Evolutionary conservation across 2,329 filamentous ascomycete genomes (phyloP), one percentile per base, ranked within the genome.

Genomic region (Diplodia scrobiculata): DNA sequence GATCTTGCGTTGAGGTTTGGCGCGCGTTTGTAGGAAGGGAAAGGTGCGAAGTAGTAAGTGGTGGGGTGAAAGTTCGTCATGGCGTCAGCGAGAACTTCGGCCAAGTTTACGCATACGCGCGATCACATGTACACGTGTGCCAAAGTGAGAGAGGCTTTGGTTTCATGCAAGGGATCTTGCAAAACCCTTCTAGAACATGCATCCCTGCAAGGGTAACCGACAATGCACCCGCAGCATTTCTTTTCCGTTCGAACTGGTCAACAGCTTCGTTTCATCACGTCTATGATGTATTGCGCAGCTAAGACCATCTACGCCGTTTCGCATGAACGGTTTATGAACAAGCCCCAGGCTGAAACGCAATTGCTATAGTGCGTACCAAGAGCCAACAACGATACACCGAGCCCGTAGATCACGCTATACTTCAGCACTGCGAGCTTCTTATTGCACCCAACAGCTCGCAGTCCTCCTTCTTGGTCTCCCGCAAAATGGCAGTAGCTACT

Each of bases 31-130:
- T 4, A 17, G 27, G 45, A 17, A 29, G 27, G 11, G 1, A 5
- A 25, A 25, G 25, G 25, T 25, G 25, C 25, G 3, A 38, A n/a
- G 41, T n/a, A 5, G 58, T 34, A 45, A 11, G 11, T 10, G 36
- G 36, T 9, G 58, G 58, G 41, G 45, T 36, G 41, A 7, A 62
- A 29, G 29, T 60, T 60, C 55, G 41, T 48, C 34, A 32, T 60
- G 36, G 38, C 27, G 38, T 50, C 27, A 13, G 25, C 50, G 25
- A 59, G 58, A 50, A 27, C 58, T 36, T 62, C 27, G n/a, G 38
- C 38, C 38, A 41, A 29, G 25, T 4, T 21, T 27, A 50, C 10
- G 27, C 45, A 27, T 7, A 11, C 55, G 38, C 45, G 58, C 29
- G 45, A 25, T 62, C 58, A 47, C 58, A 25, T 59, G 36, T 29